Conservation (phyloP, 306 rosid genomes). For the Spatholobus suberectus region DNA sequence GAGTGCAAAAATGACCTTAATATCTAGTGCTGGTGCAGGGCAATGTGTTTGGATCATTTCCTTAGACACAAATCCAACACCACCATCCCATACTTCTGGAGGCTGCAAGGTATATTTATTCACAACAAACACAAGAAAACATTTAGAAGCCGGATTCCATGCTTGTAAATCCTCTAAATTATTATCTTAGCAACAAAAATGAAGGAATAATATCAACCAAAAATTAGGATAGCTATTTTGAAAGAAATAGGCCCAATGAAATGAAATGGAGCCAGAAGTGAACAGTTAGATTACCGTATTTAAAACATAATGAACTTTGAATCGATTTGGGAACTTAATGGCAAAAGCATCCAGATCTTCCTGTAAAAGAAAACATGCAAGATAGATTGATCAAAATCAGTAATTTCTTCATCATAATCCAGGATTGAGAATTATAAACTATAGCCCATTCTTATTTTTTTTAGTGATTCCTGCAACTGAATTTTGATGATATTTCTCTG, state of each 20-base stretch:
- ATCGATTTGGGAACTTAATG: conserved; percentile 61
- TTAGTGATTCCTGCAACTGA: background rate
- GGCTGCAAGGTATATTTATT: conserved; percentile 56
- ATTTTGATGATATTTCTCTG: background rate
- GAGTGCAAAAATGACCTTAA: conserved; percentile 57
- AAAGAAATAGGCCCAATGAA: background rate
- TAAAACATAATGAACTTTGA: conserved; percentile 72
- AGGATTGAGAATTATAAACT: background rate
- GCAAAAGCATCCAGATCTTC: conserved; percentile 76
- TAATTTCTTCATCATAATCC: background rate
- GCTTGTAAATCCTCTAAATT: background rate
- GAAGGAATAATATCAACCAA: conserved; percentile 1
- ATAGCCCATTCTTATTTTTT: conserved; percentile 14
- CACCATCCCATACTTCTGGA: conserved; percentile 91
- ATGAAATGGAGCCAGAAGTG: background rate
- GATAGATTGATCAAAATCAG: background rate
- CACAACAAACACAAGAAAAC: conserved; percentile 22
- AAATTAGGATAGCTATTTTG: background rate
- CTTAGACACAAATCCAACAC: conserved; percentile 81
- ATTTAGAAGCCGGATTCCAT: conserved; percentile 8
- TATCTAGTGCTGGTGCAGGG: conserved; percentile 72
- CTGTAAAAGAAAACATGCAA: conserved; percentile 51
- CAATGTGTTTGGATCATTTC: conserved; percentile 84
- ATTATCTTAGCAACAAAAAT: conserved; percentile 4
- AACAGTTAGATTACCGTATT: conserved; percentile 65